Conservation (phyloP, 345 rosid species). For the Citrus sp. region DNA sequence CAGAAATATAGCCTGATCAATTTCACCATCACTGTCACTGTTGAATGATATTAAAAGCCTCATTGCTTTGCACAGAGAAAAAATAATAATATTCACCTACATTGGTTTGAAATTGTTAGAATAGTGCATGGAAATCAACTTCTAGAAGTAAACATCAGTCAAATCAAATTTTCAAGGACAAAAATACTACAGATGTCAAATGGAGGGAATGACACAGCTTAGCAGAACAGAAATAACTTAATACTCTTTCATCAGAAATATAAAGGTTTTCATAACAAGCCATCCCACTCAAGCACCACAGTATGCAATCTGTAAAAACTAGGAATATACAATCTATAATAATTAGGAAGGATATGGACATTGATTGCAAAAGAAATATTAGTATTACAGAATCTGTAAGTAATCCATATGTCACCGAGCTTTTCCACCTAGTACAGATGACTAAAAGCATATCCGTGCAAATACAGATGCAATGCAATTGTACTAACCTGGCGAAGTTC, state of each 20-base stretch:
- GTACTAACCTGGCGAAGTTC: conserved; percentile 91
- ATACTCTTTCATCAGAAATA: background rate
- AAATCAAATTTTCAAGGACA: background rate
- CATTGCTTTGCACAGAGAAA: conserved; percentile 67
- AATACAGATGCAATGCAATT: background rate
- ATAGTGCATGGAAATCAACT: conserved; percentile 10
- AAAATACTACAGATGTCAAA: background rate
- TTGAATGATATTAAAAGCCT: conserved; percentile 39
- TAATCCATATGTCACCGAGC: background rate
- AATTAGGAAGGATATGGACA: background rate
- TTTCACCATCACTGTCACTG: conserved; percentile 23
- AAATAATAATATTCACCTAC: conserved; percentile 68
- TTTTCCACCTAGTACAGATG: background rate
- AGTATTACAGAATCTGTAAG: background rate
- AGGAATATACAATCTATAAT: background rate
- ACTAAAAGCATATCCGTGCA: background rate
- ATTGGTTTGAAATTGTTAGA: conserved; percentile 21
- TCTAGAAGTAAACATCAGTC: background rate
- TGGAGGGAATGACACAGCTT: background rate
- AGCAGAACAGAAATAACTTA: background rate
- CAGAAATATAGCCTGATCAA: conserved; percentile 11
- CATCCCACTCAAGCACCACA: background rate
- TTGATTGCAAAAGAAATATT: background rate
- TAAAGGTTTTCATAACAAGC: background rate
- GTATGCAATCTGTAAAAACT: background rate